Percentiles rank a stretch among this genome's conserved stretches.
Evolutionary conservation across 495 filamentous ascomycete species (phyloP).

Genomic region (Penicillium cosmopolitanum): DNA sequence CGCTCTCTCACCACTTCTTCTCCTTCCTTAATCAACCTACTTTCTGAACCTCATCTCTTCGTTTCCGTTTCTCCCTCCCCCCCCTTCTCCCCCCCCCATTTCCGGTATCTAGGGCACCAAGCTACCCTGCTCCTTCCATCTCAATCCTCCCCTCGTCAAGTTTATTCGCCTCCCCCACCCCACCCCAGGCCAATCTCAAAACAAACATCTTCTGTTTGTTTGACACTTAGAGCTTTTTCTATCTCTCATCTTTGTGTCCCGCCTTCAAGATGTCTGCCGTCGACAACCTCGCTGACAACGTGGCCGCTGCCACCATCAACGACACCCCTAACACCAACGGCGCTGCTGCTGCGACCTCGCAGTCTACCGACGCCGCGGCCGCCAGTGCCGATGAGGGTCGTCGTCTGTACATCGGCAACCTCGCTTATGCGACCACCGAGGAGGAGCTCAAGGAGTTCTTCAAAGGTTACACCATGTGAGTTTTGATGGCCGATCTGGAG

Average conservation of each 20-base stretch:
- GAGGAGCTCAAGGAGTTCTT: slow-evolving; percentile 99
- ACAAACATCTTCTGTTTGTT: slow-evolving; percentile 52
- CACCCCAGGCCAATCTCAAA: slow-evolving; percentile 27
- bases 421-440: slow-evolving; percentile 99
- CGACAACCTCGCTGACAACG: slow-evolving; percentile 54
- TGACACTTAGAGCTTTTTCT: slow-evolving; percentile 36
- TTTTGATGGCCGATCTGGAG: slow-evolving; percentile 23
- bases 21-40: slow-evolving; percentile 18
- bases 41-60: slow-evolving; percentile 27
- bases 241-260: slow-evolving; percentile 43
- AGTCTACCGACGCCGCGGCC: slow-evolving; percentile 82
- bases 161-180: slow-evolving; percentile 43
- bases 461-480: slow-evolving; percentile 96
- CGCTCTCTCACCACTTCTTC: slow-evolving; percentile 31
- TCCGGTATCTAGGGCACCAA: slow-evolving; percentile 80
- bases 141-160: slow-evolving; percentile 48
- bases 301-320: slow-evolving; percentile 48
- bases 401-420: slow-evolving; percentile 99
- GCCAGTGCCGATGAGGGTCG: slow-evolving; percentile 97
- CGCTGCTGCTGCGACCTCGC: slow-evolving; percentile 68
- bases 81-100: slow-evolving; percentile 25
- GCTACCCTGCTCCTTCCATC: slow-evolving; percentile 72
- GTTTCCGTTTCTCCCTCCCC: not conserved
- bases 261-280: slow-evolving; percentile 62
- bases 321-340: slow-evolving; percentile 75